phyloP scores from a whole-genome alignment of 805 yeast genomes.

The Metschnikowia proteae region DNA sequence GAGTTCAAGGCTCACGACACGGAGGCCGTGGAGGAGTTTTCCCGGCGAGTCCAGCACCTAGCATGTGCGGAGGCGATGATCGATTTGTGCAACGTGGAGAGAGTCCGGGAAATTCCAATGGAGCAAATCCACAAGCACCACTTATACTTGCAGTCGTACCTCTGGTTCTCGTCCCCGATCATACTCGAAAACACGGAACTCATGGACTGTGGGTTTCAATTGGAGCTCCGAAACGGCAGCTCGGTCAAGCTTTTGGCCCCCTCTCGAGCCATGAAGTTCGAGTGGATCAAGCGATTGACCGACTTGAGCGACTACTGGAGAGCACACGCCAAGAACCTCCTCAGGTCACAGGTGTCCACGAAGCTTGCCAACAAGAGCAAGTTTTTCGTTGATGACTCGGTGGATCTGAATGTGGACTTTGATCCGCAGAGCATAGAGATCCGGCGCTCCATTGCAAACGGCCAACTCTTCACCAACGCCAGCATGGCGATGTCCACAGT shows the following conservation, averaged over 20 bases:
- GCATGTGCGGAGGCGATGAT: conserved; percentile 57
- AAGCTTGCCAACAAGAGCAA: conserved; percentile 44
- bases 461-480: conserved; percentile 51
- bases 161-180: conserved; percentile 30
- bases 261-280: conserved; percentile 43
- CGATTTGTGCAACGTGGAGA: conserved; percentile 50
- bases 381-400: conserved; percentile 51
- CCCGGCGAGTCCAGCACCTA: conserved; percentile 55
- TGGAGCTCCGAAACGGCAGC: conserved; percentile 46
- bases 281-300: conserved; percentile 60
- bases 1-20: conserved; percentile 50
- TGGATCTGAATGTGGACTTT: conserved; percentile 52
- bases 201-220: conserved; percentile 49
- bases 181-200: conserved; percentile 26
- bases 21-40: conserved; percentile 60
- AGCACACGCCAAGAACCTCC: conserved; percentile 38
- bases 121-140: conserved; percentile 23
- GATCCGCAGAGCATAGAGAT: conserved; percentile 17
- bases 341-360: conserved; percentile 30
- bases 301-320: conserved; percentile 57
- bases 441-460: conserved; percentile 46
- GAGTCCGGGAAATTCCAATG: conserved; percentile 32
- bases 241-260: conserved; percentile 55
- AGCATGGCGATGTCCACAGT: conserved; percentile 57
- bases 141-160: conserved; percentile 23